Evolutionary conservation across 2,329 filamentous ascomycete species (phyloP), one percentile per base, ranked within the genome.

Genomic region (Helminthosporium solani): DNA sequence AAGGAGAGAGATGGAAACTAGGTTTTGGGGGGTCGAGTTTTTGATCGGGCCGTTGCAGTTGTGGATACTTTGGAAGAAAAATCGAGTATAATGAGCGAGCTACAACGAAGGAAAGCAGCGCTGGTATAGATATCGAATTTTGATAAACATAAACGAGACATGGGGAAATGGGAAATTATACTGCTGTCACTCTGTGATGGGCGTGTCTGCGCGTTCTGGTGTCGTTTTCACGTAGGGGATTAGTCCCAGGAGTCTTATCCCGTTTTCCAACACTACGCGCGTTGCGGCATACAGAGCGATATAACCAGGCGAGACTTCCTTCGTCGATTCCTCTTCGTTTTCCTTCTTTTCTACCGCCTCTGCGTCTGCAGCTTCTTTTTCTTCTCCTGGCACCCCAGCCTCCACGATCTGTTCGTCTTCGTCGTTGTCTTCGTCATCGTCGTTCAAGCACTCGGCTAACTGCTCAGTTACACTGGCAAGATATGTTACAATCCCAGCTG

Each of bases 201-300:
- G 60, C 3, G 63, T 63, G 36, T 68, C 63, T 6, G 53, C 58
- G 34, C 63, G 56, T 25, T 56, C 53, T 25, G 46, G 49, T 9
- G 46, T 40, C 14, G 46, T 8, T 12, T 51, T 40, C 1, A 46
- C 30, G 15, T 60, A 41, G 0, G 59, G 63, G 2, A 36, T 49
- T 15, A 66, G 33, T 2, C 65, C 64, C 11, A 68, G 57, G 16
- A 67, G 28, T 40, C 44, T 58, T 54, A 68, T 58, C 11, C 60
- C 61, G 45, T 63, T 68, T 33, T 61, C 56, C 23, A 68, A 30
- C 9, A 67, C 64, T 12, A 58, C 54, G 8, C 58, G 50, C 8
- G 62, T 57, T 3, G 63, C 59, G 34, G 63, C 60, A 16, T 61
- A 63, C 15, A 68, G 39, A 16, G 56, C 49, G 18, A 55, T 46